Conservation (phyloP, 495 filamentous ascomycete species). For the Halenospora varia region DNA sequence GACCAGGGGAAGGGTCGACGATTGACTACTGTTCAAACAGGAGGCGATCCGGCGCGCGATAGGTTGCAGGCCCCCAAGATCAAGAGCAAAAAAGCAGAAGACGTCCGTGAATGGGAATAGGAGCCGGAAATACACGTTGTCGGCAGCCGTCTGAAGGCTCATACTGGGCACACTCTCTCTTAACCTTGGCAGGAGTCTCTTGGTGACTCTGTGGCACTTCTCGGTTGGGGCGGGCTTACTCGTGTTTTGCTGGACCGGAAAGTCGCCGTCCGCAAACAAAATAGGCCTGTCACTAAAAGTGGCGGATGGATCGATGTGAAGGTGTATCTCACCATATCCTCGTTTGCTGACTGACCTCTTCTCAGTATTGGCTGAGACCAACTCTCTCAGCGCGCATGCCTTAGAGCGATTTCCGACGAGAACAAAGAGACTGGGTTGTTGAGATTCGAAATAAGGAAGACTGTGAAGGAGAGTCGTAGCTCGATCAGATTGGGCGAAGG, state of each 20-base stretch:
- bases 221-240: not conserved
- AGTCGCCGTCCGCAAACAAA: slow-evolving; percentile 3
- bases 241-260: not conserved
- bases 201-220: not conserved
- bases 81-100: slow-evolving; percentile 10
- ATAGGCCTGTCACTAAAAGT: slow-evolving; percentile 12
- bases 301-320: slow-evolving; percentile 14
- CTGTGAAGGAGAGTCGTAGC: slow-evolving; percentile 12
- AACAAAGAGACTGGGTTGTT: slow-evolving; percentile 13
- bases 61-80: slow-evolving; percentile 3
- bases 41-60: not conserved
- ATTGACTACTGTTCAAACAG: not conserved
- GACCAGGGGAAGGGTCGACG: slow-evolving; percentile 5
- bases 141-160: not conserved
- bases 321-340: slow-evolving; percentile 8
- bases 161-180: not conserved
- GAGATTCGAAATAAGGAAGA: slow-evolving; percentile 5
- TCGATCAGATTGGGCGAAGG: slow-evolving; percentile 14
- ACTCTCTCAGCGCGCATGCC: slow-evolving; percentile 13
- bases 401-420: slow-evolving; percentile 16
- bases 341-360: not conserved
- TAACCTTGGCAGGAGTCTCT: not conserved
- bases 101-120: slow-evolving; percentile 10
- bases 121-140: slow-evolving; percentile 2
- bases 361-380: not conserved